These are phyloP conservation scores for Pulveroboletus sp. DNA, from an alignment of 768 basidiomycete species.

Conservation along the genomic window DNA sequence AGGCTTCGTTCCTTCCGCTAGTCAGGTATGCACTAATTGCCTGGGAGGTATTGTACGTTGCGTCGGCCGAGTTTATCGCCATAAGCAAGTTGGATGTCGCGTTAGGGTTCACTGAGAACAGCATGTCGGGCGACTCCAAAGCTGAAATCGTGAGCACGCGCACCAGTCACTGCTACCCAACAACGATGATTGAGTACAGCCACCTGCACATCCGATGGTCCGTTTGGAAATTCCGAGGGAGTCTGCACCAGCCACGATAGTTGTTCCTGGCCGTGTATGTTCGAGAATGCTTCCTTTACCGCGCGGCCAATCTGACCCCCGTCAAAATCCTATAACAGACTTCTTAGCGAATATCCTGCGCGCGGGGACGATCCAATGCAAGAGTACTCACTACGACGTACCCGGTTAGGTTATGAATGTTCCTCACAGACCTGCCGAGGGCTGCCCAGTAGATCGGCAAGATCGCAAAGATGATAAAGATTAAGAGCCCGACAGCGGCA, in stretches of 20 bases:
- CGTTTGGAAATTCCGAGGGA: conserved; percentile 43
- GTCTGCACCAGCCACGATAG: conserved; percentile 46
- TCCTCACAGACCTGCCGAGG: conserved; percentile 40
- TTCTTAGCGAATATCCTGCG: not conserved
- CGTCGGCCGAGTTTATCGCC: conserved; percentile 38
- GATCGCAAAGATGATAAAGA: conserved; percentile 44
- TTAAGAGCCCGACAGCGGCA: conserved; percentile 33
- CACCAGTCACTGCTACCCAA: conserved; percentile 56
- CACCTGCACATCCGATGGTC: conserved; percentile 38
- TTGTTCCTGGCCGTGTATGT: conserved; percentile 26
- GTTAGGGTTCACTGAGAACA: conserved; percentile 38
- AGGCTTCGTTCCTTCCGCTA: conserved; percentile 55
- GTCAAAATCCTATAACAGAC: conserved; percentile 51
- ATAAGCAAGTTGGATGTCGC: conserved; percentile 36
- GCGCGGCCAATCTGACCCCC: conserved; percentile 47
- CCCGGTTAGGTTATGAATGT: conserved; percentile 42
- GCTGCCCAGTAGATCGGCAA: conserved; percentile 62
- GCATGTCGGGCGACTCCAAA: not conserved
- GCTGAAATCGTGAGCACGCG: conserved; percentile 17
- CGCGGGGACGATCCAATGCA: not conserved
- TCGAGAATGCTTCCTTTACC: conserved; percentile 39
- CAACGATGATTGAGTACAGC: conserved; percentile 47
- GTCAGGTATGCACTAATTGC: conserved; percentile 47
- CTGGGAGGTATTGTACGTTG: conserved; percentile 43
- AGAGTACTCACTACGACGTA: conserved; percentile 50